phyloP scores from a whole-genome alignment of 805 yeast genomes.

The Candida sakaeoensis region DNA sequence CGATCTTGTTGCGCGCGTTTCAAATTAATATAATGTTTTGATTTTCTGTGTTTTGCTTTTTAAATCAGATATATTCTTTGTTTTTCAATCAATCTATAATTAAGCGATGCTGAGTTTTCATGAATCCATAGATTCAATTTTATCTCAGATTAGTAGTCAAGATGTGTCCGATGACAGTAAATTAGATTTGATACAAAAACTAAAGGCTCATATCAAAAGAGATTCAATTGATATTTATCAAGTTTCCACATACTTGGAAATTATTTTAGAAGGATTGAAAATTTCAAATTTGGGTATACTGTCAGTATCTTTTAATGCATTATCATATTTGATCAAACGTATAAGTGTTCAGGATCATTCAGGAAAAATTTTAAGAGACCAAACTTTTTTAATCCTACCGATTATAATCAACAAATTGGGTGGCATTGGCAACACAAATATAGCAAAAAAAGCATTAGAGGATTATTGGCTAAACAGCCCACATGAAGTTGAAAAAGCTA shows the following conservation, averaged over 20 bases:
- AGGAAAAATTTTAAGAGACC: conserved; percentile 34
- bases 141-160: conserved; percentile 16
- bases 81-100: not conserved
- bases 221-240: conserved; percentile 49
- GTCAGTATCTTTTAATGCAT: conserved; percentile 43
- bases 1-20: conserved; percentile 3
- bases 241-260: conserved; percentile 49
- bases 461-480: conserved; percentile 56
- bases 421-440: conserved; percentile 30
- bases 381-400: conserved; percentile 47
- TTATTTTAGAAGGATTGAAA: conserved; percentile 44
- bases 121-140: conserved; percentile 17
- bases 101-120: conserved; percentile 5
- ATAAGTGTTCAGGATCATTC: conserved; percentile 54
- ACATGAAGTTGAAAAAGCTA: conserved; percentile 39
- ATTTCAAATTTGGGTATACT: conserved; percentile 36
- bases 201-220: conserved; percentile 53
- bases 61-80: not conserved
- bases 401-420: conserved; percentile 45
- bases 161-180: conserved; percentile 8
- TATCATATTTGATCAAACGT: conserved; percentile 55
- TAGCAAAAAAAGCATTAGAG: conserved; percentile 47
- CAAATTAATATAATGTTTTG: conserved; percentile 2
- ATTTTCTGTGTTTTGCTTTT: conserved; percentile 7
- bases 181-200: conserved; percentile 22